phyloP scores from a whole-genome alignment of 164 flowering plant species.

The Platanus orientalis region DNA sequence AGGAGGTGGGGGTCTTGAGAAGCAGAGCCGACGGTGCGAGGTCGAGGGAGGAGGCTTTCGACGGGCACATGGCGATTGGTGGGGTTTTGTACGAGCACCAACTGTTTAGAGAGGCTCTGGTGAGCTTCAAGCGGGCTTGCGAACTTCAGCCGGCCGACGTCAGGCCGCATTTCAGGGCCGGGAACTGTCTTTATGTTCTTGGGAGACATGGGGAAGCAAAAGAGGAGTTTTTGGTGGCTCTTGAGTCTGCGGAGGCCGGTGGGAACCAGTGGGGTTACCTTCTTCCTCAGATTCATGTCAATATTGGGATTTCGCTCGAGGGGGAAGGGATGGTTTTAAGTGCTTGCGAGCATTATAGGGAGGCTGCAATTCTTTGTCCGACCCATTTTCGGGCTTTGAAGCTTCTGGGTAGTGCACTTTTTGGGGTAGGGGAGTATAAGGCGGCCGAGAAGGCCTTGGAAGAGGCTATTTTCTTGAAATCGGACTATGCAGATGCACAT shows the following conservation, averaged over 20 bases:
- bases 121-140: conserved; percentile 84
- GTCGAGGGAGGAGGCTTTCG: conserved; percentile 87
- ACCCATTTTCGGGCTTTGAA: conserved; percentile 94
- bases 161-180: conserved; percentile 86
- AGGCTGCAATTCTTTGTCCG: conserved; percentile 95
- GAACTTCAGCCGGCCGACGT: conserved; percentile 92
- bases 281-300: conserved; percentile 96
- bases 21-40: conserved; percentile 75
- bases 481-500: conserved; percentile 96
- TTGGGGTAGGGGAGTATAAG: conserved; percentile 96
- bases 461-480: conserved; percentile 87
- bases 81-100: conserved; percentile 84
- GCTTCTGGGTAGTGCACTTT: conserved; percentile 94
- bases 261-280: conserved; percentile 86
- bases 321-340: conserved; percentile 93
- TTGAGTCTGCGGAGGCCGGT: conserved; percentile 89
- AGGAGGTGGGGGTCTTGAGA: conserved; percentile 75
- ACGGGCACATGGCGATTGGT: conserved; percentile 97
- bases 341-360: conserved; percentile 98
- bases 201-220: conserved; percentile 67
- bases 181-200: conserved; percentile 68
- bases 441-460: conserved; percentile 98
- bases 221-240: conserved; percentile 69
- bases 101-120: conserved; percentile 75
- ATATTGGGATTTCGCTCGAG: conserved; percentile 89